Base-by-base conservation (phyloP, 2,329 filamentous ascomycete genomes). In the Metarhizium anisopliae region DNA sequence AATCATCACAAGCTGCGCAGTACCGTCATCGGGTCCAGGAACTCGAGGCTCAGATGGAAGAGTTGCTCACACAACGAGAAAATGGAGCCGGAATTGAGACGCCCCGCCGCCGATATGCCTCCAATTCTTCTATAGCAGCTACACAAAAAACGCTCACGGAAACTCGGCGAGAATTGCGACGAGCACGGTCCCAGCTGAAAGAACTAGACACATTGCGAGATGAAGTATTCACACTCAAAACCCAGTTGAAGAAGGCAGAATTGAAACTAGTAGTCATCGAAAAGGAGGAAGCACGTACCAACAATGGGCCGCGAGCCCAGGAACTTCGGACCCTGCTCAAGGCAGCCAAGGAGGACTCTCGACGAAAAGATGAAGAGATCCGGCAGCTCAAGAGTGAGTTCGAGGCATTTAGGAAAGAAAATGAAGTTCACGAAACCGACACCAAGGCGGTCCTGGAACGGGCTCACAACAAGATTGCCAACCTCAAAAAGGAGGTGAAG, bases 11-110 rank as follows among this genome's bases (percentile, higher is more conserved):
- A 13, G 79, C 79, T 14, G 68, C 76, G 1, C 77, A 84, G 59
- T 85, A 86, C 67, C 77, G 78, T 59, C 73, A 75, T 32, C 80
- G 81, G 54, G 80, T 85, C 8, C 77, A 82, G 58, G 80, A 85
- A 59, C 72, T 86, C 54, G 80, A 84, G 56, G 68, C 70, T 3
- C 68, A 78, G 60, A 70, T 79, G 16, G 77, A 74, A 56, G 74
- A 74, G 2, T 61, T 71, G 20, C 62, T 69, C 56, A 66, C 61
- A 42, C 72, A 70, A 8, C 68, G 68, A 29, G 70, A 72, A 36
- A 68, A 71, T 2, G 67, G 66, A 18, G 61, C 60, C 13, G 67
- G 66, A 42, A 61, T 63, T 11, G 67, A 66, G 14, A 62, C 59
- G n/a, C 67, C 66, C 16, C 69, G 67, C 25, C 70, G 69, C 45